Evolutionary conservation across 139 green algal species (phyloP), one percentile per base, ranked within the genome.

Genomic region (Chlorella sp.): DNA sequence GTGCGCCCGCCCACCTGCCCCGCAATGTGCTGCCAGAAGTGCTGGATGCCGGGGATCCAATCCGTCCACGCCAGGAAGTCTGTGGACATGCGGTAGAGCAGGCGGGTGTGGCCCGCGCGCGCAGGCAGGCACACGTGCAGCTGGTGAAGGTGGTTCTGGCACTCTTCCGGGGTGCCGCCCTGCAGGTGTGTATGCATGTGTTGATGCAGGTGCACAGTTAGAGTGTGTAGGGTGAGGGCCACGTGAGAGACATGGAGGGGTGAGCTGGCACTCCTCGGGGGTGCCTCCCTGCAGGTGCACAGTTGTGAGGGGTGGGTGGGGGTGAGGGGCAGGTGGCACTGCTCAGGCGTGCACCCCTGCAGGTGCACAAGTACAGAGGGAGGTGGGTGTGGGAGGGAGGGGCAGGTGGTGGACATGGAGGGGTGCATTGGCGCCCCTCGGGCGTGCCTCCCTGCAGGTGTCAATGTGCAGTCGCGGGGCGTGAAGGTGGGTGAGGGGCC

Each of bases 21-120:
- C 14, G 96, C 96, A n/a, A 98, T 94, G 83, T 94, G 53, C 87
- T 96, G 93, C 98, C 98, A 99, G 57, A 99, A 92, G 39, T 53
- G 24, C 77, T 99, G 88, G 34, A 99, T 98, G 87, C 94, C 93
- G 0, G 98, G 98, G 57, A 99, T 92, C 73, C 95, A 92, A n/a
- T 93, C 90, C 2, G 95, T 86, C 97, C 97, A 99, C 24, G 86
- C 66, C 89, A 98, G 86, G 91, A 99, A 99, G 94, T 99, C 98
- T 66, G 99, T 94, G 81, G 79, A 93, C 98, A 99, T 99, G 89
- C 97, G 95, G 94, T 99, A 99, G 73, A 99, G 95, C 92, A 99
- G 93, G 30, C 98, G 94, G 12, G 98, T 99, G 88, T 96, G 93
- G 60, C 97, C 97, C 16, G 87, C 73, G 78, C 93, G 94, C n/a